Evolutionary conservation across 2,329 filamentous ascomycete genomes (phyloP).

Genomic region (Apiospora malaysiana): DNA sequence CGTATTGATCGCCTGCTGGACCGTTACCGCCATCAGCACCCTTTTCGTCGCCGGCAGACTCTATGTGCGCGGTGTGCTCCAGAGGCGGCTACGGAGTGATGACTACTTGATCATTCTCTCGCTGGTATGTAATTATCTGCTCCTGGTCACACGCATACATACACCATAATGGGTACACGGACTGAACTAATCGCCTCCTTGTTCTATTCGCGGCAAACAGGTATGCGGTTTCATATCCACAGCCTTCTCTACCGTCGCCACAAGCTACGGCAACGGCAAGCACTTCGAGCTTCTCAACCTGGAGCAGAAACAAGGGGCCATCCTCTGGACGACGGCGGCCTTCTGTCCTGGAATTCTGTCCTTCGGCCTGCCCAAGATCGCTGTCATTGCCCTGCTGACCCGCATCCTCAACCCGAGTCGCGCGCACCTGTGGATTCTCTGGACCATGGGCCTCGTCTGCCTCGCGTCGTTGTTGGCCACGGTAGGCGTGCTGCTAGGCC

Average conservation of each 20-base stretch:
- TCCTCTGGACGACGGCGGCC: slow-evolving; percentile 35
- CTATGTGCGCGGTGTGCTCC: slow-evolving; percentile 37
- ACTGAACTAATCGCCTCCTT: not conserved
- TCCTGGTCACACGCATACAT: not conserved
- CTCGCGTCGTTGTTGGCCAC: not conserved
- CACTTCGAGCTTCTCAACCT: slow-evolving; percentile 34
- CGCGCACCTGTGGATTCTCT: slow-evolving; percentile 32
- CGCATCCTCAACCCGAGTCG: slow-evolving; percentile 35
- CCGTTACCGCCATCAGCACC: slow-evolving; percentile 38
- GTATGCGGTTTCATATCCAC: slow-evolving; percentile 25
- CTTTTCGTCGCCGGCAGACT: slow-evolving; percentile 39
- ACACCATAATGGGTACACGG: not conserved
- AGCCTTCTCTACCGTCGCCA: slow-evolving; percentile 17
- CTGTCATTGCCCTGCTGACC: slow-evolving; percentile 34
- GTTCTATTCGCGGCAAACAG: not conserved
- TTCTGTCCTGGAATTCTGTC: slow-evolving; percentile 37
- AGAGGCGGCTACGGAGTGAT: slow-evolving; percentile 41
- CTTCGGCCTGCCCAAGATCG: slow-evolving; percentile 38
- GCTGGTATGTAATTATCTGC: slow-evolving; percentile 25
- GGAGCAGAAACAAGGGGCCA: slow-evolving; percentile 29
- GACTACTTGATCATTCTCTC: slow-evolving; percentile 38
- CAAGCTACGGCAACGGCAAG: slow-evolving; percentile 38
- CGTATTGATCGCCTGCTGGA: slow-evolving; percentile 39
- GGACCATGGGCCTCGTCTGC: slow-evolving; percentile 12
- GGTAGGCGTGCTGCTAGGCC: not conserved